Base-by-base conservation (phyloP, 805 yeast species). In the Sugiyamaella marilandica region DNA sequence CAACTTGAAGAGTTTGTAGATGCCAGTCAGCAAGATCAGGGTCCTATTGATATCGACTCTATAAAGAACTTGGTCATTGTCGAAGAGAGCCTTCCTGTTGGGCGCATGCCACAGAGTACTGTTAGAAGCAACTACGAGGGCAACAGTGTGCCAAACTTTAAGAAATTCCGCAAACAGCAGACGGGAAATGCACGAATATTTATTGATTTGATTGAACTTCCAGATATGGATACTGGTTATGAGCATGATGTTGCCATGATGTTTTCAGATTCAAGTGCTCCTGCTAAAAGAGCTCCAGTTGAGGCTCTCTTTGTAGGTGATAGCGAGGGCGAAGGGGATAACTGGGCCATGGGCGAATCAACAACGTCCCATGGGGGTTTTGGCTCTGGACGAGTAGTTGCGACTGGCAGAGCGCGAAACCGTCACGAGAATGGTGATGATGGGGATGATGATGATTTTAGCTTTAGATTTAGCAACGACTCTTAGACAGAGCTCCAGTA, bases 401-500 rank as follows among this genome's bases (percentile, higher is more conserved):
- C n/a, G 24, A 33, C 41, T 14, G 11, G 10, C 8, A 24, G 39
- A 19, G 52, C 13, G 2, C 10, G 19, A n/a, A 19, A 47, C 10
- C 8, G 10, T 31, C 10, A 35, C 19, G 45, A 47, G 34, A 9
- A 47, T 47, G 39, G 39, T 16, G 50, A 53, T 14, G 58, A 56
- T 49, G 54, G 48, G 10, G 56, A 56, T 14, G 62, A 62, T 9
- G 65, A 59, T 39, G 65, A 59, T 35, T 60, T 59, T 32, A 57
- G 55, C 19, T 65, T 65, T 32, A 54, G 50, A 19, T 63, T 63
- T 34, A 41, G 21, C 18, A 19, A 43, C 32, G 10, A 14, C 14
- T 32, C 11, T 19, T 39, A 45, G 10, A 56, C 52, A 10, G 54
- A 36, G 46, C 55, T 57, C 96, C 96, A 89, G 33, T 67, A 67